Evolutionary conservation across 139 green algal genomes (phyloP).

Genomic region (Chlamydomonas eustigma): DNA sequence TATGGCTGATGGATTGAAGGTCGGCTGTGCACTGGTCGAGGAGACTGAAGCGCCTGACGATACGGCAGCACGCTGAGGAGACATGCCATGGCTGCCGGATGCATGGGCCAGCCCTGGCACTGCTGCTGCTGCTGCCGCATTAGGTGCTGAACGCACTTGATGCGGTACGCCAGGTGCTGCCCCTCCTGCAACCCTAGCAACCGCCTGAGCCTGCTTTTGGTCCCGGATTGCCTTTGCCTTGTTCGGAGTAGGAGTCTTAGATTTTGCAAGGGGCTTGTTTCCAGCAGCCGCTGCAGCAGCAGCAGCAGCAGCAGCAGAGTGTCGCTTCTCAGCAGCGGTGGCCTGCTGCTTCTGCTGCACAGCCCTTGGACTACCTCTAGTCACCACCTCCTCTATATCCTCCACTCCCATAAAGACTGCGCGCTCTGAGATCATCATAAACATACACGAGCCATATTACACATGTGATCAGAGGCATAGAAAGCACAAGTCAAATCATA

Average conservation of each 20-base stretch:
- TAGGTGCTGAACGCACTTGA: background rate
- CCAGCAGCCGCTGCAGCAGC: background rate
- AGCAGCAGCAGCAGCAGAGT: background rate
- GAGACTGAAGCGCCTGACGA: background rate
- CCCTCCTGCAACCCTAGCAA: background rate
- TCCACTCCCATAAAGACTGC: conserved; percentile 6
- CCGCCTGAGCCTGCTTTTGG: conserved; percentile 18
- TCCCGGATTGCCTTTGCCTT: conserved; percentile 33
- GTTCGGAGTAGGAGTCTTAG: conserved; percentile 36
- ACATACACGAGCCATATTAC: no score
- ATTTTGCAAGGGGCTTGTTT: conserved; percentile 23
- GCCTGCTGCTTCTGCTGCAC: background rate
- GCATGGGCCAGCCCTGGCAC: background rate
- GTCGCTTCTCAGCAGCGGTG: background rate
- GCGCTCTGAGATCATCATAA: no score
- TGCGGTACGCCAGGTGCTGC: background rate
- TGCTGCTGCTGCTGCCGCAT: background rate
- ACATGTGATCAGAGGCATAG: no score
- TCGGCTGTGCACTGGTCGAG: background rate
- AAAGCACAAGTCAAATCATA: no score
- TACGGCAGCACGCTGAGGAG: background rate
- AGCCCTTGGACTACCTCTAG: background rate
- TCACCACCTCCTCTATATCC: background rate
- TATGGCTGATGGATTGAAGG: background rate
- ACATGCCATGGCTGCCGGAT: background rate